A percentile compares a stretch with the other conserved stretches of the same genome.
phyloP scores from a whole-genome alignment of 306 rosid species.

The Biancaea sappan region DNA sequence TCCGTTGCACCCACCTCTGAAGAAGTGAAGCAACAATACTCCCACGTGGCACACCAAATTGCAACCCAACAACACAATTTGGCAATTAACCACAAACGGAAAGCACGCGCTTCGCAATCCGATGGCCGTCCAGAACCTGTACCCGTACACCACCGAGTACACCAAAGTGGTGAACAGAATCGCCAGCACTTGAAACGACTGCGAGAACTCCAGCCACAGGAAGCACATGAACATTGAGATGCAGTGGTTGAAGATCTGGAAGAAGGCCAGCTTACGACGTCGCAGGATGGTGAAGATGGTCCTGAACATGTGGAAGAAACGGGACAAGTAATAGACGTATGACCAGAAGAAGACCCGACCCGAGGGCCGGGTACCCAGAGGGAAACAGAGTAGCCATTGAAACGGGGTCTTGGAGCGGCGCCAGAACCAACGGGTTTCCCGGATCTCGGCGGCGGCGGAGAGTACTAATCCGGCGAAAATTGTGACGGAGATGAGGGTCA shows the following conservation, averaged over 20 bases:
- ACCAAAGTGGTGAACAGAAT: constrained; percentile 64
- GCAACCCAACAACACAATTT: constrained; percentile 55
- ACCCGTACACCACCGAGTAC: constrained; percentile 66
- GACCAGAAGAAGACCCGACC: constrained; percentile 99
- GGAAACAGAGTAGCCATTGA: constrained; percentile 87
- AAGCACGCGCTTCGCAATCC: constrained; percentile 66
- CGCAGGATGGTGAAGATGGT: constrained; percentile 51
- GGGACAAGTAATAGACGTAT: constrained; percentile 67
- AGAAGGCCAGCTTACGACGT: constrained; percentile 50
- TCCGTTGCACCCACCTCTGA: constrained; percentile 77
- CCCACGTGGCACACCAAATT: constrained; percentile 75
- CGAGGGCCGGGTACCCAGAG: constrained; percentile 80
- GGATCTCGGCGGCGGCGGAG: constrained; percentile 76
- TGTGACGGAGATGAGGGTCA: constrained; percentile 69
- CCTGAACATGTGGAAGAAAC: constrained; percentile 74
- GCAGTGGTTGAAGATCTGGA: constrained; percentile 68
- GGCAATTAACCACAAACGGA: constrained; percentile 70
- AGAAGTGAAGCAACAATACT: constrained; percentile 59
- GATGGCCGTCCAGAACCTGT: constrained; percentile 71
- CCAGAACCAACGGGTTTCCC: constrained; percentile 94
- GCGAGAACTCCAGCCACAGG: constrained; percentile 86
- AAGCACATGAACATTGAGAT: constrained; percentile 57
- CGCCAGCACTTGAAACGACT: constrained; percentile 77
- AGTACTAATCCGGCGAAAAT: constrained; percentile 70
- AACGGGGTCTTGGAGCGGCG: constrained; percentile 68